Percentiles rank a stretch among this genome's conserved stretches.
phyloP scores from a whole-genome alignment of 257 asterid species.

The Petunia secreta region DNA sequence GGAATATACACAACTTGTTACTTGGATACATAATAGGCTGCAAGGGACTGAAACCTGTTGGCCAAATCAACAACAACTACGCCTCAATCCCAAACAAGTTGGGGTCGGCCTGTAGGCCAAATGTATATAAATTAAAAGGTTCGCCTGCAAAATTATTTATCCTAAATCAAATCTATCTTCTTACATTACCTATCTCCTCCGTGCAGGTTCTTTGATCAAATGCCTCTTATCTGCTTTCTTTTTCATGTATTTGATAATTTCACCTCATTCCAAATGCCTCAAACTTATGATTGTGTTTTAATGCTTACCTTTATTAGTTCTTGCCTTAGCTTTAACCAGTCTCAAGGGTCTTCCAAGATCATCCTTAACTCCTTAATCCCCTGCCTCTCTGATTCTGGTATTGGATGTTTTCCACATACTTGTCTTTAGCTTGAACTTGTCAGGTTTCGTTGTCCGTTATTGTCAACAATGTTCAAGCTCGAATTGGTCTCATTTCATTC shows the following conservation, averaged over 20 bases:
- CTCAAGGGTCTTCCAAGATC: not conserved
- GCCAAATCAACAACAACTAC: too few species aligned
- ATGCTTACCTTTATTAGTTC: not conserved
- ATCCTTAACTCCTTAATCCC: not conserved
- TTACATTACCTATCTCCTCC: too few species aligned
- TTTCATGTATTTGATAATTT: conserved; percentile 4
- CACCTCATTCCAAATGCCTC: not conserved
- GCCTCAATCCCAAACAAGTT: too few species aligned
- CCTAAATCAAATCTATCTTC: too few species aligned
- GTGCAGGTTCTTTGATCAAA: not conserved
- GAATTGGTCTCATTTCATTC: not conserved
- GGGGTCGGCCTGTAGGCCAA: too few species aligned
- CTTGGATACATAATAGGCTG: not conserved
- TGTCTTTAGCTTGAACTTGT: not conserved
- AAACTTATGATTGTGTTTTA: not conserved
- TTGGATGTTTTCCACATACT: not conserved
- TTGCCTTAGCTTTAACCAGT: not conserved
- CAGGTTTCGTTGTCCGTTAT: not conserved
- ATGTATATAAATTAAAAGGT: too few species aligned
- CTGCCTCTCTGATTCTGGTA: not conserved
- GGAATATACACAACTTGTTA: not conserved
- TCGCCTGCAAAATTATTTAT: too few species aligned
- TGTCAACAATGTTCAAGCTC: not conserved
- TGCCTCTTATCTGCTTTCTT: not conserved
- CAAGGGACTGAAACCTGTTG: too few species aligned